Conservation (phyloP, 371 early-diverging fungal species). For the Apophysomyces sp. region DNA sequence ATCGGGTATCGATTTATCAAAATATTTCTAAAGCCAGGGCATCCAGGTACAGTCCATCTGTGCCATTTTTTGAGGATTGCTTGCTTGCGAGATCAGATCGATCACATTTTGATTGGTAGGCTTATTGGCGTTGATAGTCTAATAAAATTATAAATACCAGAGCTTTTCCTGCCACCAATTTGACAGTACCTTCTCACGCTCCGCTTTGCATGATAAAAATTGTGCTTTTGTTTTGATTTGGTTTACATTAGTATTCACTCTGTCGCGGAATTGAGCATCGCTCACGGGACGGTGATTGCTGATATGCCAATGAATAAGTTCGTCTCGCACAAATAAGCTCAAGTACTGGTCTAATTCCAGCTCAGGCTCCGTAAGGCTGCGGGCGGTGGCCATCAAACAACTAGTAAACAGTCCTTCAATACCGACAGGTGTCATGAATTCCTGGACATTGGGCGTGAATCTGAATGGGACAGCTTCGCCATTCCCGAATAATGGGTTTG, state of each 20-base stretch:
- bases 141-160: background rate
- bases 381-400: slow-evolving; percentile 78
- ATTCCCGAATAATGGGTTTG: slow-evolving; percentile 37
- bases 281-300: slow-evolving; percentile 56
- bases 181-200: slow-evolving; percentile 63
- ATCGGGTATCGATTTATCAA: background rate
- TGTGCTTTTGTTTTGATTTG: slow-evolving; percentile 72
- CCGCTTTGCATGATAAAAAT: slow-evolving; percentile 72
- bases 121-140: slow-evolving; percentile 42
- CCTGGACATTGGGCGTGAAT: slow-evolving; percentile 95
- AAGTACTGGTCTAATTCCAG: slow-evolving; percentile 84
- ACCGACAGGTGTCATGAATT: slow-evolving; percentile 89
- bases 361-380: slow-evolving; percentile 77
- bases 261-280: slow-evolving; percentile 64
- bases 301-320: slow-evolving; percentile 77
- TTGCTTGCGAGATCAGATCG: slow-evolving; percentile 87
- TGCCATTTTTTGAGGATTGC: slow-evolving; percentile 89
- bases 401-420: slow-evolving; percentile 90
- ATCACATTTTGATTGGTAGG: slow-evolving; percentile 80
- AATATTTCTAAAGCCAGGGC: slow-evolving; percentile 68
- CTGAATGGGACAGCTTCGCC: slow-evolving; percentile 95
- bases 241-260: slow-evolving; percentile 68
- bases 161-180: background rate
- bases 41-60: slow-evolving; percentile 90
- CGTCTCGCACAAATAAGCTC: slow-evolving; percentile 88